Conservation (phyloP, 306 rosid species). For the Vicia sativa region DNA sequence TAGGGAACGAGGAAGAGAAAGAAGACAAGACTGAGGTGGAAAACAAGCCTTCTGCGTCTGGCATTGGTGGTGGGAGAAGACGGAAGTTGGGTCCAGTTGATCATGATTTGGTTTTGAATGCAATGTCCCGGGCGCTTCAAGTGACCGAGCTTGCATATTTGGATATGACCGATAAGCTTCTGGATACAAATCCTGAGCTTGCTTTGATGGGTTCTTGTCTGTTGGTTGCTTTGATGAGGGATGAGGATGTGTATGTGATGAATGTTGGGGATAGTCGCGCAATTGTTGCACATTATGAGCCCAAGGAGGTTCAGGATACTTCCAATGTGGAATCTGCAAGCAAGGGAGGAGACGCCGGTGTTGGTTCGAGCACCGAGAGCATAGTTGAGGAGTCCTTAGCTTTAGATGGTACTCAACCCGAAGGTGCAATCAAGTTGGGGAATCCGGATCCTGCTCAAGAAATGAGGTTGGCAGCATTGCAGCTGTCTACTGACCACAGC, state of each 20-base stretch:
- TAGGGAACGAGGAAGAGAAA: conserved; percentile 69
- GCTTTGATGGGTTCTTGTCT: conserved; percentile 94
- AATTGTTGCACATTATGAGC: conserved; percentile 75
- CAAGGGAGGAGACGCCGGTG: conserved; percentile 41
- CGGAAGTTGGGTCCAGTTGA: conserved; percentile 82
- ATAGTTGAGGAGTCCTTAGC: conserved; percentile 64
- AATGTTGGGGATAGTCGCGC: conserved; percentile 98
- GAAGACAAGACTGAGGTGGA: conserved; percentile 67
- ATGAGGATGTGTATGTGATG: conserved; percentile 94
- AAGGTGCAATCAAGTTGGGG: conserved; percentile 38
- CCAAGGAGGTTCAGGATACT: conserved; percentile 59
- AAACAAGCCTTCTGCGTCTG: conserved; percentile 44
- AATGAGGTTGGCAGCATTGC: conserved; percentile 74
- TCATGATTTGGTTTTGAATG: conserved; percentile 74
- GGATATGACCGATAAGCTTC: conserved; percentile 84
- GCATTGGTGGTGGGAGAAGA: conserved; percentile 48
- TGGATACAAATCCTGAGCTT: conserved; percentile 79
- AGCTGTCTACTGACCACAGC: conserved; percentile 93
- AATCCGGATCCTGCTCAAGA: conserved; percentile 50
- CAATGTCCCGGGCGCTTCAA: conserved; percentile 77
- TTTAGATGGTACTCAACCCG: conserved; percentile 46
- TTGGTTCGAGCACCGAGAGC: conserved; percentile 52
- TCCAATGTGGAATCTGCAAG: conserved; percentile 40
- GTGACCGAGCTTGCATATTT: conserved; percentile 73
- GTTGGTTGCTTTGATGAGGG: conserved; percentile 84